Base-by-base conservation (phyloP, 306 rosid species). In the Pterocarpus santalinus region DNA sequence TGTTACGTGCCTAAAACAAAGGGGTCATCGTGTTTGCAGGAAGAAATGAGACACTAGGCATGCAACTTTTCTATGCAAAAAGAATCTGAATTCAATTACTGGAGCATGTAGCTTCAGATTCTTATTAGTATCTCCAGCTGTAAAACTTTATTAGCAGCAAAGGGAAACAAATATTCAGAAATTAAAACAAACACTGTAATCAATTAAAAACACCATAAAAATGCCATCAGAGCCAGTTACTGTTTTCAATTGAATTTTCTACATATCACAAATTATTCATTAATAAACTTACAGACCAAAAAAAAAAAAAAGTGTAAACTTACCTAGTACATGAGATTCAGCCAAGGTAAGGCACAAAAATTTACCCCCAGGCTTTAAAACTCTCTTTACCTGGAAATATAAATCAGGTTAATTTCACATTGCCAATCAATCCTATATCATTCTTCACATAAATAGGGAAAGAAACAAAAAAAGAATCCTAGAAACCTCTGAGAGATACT, bases 311-410 rank as follows among this genome's bases (percentile, higher is more conserved):
- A 9, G n/a, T 58, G 80, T 1, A 83, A 49, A 10, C 76, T 70
- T 89, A 95, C 99, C 92, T 14, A 95, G 79, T 81, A 95, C 99
- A 80, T 89, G 97, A 75, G 97, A 85, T 80, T 94, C 98, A 8
- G 97, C 93, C 85, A 94, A 84, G 46, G 98, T 92, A 70, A 94
- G 98, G 75, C 98, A 94, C 84, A 94, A 83, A 81, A 85, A 94
- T 75, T 86, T 94, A 30, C 98, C 97, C 62, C 94, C 95, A n/a
- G 90, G 81, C 85, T 87, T 91, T 65, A 92, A 75, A 79, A 92
- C 88, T 87, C 98, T 91, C 90, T 90, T 91, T 57, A 92, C 97
- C 98, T 92, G 81, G 12, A 80, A 86, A 57, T 2, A 44, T 2
- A 78, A 76, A 39, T 10, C 17, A 64, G 13, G 36, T 36, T 17